Percentiles rank a stretch among this genome's conserved stretches.
These are phyloP conservation scores for Pseudogymnoascus sp. DNA, from an alignment of 2,329 filamentous ascomycete species.

Conservation along the genomic window DNA sequence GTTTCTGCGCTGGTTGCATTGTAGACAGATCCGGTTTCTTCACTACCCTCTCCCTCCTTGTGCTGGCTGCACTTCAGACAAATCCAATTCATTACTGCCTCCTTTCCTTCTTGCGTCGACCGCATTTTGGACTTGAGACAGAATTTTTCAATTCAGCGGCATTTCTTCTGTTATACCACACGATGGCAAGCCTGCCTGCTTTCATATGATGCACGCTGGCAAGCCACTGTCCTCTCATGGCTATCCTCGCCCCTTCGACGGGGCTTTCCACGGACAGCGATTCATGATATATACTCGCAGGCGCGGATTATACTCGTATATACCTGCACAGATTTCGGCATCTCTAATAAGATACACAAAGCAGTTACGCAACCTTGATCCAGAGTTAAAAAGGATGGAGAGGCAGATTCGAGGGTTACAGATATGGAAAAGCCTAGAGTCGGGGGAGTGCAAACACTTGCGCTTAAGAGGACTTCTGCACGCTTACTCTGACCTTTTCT, in stretches of 20 bases:
- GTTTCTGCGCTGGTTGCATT: not conserved
- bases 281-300: not conserved
- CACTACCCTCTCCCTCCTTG: not conserved
- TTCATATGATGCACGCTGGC: not conserved
- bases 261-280: not conserved
- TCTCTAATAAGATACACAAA: not conserved
- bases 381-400: not conserved
- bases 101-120: not conserved
- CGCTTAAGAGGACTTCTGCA: too few relatives aligned
- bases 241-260: not conserved
- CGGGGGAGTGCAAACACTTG: too few relatives aligned
- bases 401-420: not conserved
- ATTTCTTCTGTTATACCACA: not conserved
- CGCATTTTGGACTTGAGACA: not conserved
- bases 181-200: not conserved
- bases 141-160: not conserved
- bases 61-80: not conserved
- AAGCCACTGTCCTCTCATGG: not conserved
- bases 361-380: not conserved
- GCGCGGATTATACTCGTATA: not conserved
- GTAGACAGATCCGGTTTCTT: not conserved
- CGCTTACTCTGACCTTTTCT: too few relatives aligned
- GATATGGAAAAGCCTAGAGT: not conserved
- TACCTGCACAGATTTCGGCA: not conserved
- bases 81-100: not conserved